These are phyloP conservation scores for Neurospora discreta DNA, from an alignment of 495 filamentous ascomycete genomes.

Conservation along the genomic window DNA sequence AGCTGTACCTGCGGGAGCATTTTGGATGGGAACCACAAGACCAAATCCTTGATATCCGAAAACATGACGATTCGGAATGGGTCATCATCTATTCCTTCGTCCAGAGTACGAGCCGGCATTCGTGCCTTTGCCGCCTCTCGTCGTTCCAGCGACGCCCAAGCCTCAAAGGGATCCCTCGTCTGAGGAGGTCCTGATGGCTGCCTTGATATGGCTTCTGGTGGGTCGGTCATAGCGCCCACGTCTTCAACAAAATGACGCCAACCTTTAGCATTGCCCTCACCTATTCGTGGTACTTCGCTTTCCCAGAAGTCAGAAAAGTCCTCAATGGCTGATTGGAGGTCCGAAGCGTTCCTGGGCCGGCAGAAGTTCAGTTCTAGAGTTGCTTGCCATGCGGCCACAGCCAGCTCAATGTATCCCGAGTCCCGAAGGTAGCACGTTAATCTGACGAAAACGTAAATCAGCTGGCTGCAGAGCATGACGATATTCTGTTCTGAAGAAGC, in stretches of 20 bases:
- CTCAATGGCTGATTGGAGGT: conserved; percentile 22
- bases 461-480: conserved; percentile 29
- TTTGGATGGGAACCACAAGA: conserved; percentile 41
- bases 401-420: conserved; percentile 68
- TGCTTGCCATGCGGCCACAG: conserved; percentile 74
- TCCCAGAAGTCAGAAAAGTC: conserved; percentile 75
- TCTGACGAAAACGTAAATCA: conserved; percentile 65
- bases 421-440: conserved; percentile 63
- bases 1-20: conserved; percentile 23
- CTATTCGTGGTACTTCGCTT: conserved; percentile 67
- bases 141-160: conserved; percentile 54
- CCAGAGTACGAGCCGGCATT: conserved; percentile 55
- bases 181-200: conserved; percentile 7
- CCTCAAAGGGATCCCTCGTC: conserved; percentile 29
- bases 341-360: conserved; percentile 22
- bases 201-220: conserved; percentile 23
- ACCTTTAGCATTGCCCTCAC: conserved; percentile 58
- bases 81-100: conserved; percentile 58
- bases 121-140: conserved; percentile 33
- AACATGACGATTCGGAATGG: conserved; percentile 69
- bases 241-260: conserved; percentile 49
- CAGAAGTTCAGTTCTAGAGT: conserved; percentile 65
- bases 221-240: conserved; percentile 17
- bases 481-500: conserved; percentile 12
- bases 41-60: conserved; percentile 56